phyloP scores from a whole-genome alignment of 2,329 filamentous ascomycete genomes.

The Cytospora paraplurivora region DNA sequence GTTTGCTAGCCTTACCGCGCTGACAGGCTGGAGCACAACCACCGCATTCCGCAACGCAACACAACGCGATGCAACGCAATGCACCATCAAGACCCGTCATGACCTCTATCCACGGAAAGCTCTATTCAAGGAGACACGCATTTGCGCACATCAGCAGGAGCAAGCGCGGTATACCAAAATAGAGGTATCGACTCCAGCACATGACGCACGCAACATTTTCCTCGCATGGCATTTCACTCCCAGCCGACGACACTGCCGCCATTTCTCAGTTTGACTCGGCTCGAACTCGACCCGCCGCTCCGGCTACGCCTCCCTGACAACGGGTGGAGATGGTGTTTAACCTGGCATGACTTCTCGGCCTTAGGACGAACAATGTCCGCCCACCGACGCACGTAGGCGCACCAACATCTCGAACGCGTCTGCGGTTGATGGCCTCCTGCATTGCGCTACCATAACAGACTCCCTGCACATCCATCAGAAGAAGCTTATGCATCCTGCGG shows the following conservation, averaged over 20 bases:
- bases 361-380: not conserved
- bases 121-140: not conserved
- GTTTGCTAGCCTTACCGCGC: not conserved
- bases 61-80: not conserved
- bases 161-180: not conserved
- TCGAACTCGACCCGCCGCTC: not conserved
- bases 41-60: conserved; percentile 9
- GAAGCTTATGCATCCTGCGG: no score
- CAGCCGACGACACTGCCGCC: not conserved
- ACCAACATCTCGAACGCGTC: not conserved
- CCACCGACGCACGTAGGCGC: not conserved
- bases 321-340: not conserved
- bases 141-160: not conserved
- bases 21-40: conserved; percentile 3
- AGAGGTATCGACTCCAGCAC: not conserved
- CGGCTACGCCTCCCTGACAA: not conserved
- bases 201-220: not conserved
- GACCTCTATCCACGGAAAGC: not conserved
- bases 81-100: not conserved
- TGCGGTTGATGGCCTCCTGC: no score
- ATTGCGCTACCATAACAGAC: no score
- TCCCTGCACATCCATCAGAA: no score
- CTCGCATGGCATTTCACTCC: not conserved
- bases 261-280: not conserved
- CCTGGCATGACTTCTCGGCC: not conserved